Conservation (phyloP, 768 basidiomycete genomes). For the Termitomyces sp. region DNA sequence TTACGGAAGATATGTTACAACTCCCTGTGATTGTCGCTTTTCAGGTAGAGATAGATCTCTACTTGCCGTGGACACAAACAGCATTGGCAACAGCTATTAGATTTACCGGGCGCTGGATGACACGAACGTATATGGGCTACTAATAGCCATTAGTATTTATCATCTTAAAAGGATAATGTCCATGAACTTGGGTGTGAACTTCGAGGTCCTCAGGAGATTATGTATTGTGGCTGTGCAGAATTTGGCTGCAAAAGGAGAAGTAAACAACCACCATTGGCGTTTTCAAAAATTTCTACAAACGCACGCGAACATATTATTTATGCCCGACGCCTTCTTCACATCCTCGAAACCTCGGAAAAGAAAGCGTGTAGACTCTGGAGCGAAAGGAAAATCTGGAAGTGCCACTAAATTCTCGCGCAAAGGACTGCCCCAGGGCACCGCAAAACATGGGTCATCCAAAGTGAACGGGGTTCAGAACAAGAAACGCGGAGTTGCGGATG, state of each 20-base stretch:
- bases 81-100: too few species aligned
- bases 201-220: too few species aligned
- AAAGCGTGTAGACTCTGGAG: slow-evolving; percentile 40
- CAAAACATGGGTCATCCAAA: slow-evolving; percentile 22
- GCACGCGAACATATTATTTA: slow-evolving; percentile 20
- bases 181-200: too few species aligned
- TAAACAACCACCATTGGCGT: background rate
- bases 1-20: background rate
- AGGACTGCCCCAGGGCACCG: slow-evolving; percentile 12
- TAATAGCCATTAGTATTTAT: too few species aligned
- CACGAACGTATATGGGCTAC: too few species aligned
- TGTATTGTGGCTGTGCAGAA: slow-evolving; percentile 5
- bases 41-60: too few species aligned
- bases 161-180: too few species aligned
- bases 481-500: slow-evolving; percentile 36
- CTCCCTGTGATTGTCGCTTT: too few species aligned
- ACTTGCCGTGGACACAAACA: too few species aligned
- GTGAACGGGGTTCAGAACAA: slow-evolving; percentile 21
- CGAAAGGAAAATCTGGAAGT: slow-evolving; percentile 19
- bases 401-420: slow-evolving; percentile 23
- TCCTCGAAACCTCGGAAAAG: slow-evolving; percentile 56
- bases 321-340: slow-evolving; percentile 86
- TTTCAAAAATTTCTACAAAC: slow-evolving; percentile 3
- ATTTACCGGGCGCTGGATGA: too few species aligned
- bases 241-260: background rate